Evolutionary conservation across 805 yeast species (phyloP), one percentile per base, ranked within the genome.

Genomic region (Cyberlindnera veronae): DNA sequence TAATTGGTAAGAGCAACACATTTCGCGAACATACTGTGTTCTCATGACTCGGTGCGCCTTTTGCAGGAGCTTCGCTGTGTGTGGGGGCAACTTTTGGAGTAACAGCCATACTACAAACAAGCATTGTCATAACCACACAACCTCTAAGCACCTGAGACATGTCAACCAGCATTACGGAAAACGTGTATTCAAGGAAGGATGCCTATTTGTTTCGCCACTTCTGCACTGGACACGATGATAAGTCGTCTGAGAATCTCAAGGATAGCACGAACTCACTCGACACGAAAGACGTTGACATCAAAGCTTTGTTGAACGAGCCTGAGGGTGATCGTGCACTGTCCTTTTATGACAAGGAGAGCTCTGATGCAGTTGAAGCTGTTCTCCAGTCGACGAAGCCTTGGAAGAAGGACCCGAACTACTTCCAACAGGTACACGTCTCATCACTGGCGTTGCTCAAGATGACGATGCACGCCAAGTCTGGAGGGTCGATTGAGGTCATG

Each of bases 401-500:
- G 88, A 64, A 62, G 30, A 55, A 55, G 11, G 74, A 82, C 50
- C 73, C 79, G 1, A 69, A 74, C 33, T 83, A 78, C 53, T 85
- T 85, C 58, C 71, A 69, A 35, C 72, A 72, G 10, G 81, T 74
- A 12, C 72, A 76, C 45, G 71, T 89, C 1, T 84, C 95, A 2
- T 69, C 86, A 1, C 58, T 84, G 22, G 95, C 95, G 0, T 58
- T 84, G 32, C 60, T 76, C 44, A 87, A 87, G 55, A 88, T 89
- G 84, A 61, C 84, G 2, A 67, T 77, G 12, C 96, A 89, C 62
- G 90, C 96, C 1, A 67, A 83, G 18, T 67, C 80, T 1, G 97
- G 97, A 5, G 95, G 95, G 1, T 67, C 83, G 9, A 82, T 87
- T 29, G 99, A 91, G 60, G 78, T 93, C 6, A 91, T 91, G 98